Base-by-base conservation (phyloP, 768 basidiomycete genomes). In the Boletus bicolor region DNA sequence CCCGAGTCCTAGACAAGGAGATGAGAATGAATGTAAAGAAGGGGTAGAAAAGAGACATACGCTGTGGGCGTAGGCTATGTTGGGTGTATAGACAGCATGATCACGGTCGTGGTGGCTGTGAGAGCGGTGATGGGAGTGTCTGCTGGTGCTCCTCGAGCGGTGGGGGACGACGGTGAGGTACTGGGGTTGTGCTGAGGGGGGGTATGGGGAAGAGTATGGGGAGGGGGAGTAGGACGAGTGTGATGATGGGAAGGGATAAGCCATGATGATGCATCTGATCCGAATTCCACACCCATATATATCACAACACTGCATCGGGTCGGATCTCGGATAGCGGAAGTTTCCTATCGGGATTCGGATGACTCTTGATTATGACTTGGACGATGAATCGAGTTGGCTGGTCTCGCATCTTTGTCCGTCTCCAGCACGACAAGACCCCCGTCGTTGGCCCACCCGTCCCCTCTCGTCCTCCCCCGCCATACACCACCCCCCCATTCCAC, bases 401-500 rank as follows among this genome's bases (percentile, higher is more conserved):
- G 55, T 24, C 54, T 2, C 65, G 66, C 48, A 6, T 62, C 24
- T 34, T 55, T 34, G 36, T 51, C 35, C 65, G 65, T 5, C 54
- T 65, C 19, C 54, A 54, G 1, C 55, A 67, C 55, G 62, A 65
- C 54, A 56, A 53, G 44, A 15, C 35, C 0, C 35, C 47, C 39
- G 4, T 46, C 34, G 10, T 53, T 0, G 53, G 54, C 2, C 70
- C 58, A 0, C 62, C 69, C 1, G 55, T 60, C 4, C 64, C 69
- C 34, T 5, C 64, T 30, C 12, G 35, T 44, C 44, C 63, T 36
- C 65, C 56, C 48, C 65, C 67, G 49, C 74, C 71, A 1, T 86
- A 88, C 68, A 69, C 81, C 15, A 80, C 78, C 35, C 90, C 91
- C 8, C 91, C 91, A 0, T 93, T 93, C 67, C 80, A 93, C 64